Evolutionary conservation across 306 rosid genomes (phyloP).

Genomic region (Amphicarpaea edgeworthii): DNA sequence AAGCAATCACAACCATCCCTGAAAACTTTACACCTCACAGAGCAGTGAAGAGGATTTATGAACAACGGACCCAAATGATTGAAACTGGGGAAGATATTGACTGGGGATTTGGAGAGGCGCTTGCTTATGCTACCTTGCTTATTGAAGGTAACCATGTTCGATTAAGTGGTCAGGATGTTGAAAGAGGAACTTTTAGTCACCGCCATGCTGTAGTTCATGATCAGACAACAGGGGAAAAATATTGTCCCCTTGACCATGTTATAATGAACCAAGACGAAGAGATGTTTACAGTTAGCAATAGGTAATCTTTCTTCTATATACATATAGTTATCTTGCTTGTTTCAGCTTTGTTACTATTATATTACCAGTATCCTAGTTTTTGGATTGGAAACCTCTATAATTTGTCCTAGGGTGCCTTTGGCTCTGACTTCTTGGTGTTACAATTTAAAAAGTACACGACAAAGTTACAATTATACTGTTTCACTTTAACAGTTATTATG

Average conservation of each 20-base stretch:
- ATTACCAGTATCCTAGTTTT: no score
- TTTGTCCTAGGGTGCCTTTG: no score
- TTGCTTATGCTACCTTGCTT: constrained; percentile 90
- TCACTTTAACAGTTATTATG: not conserved
- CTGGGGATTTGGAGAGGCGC: constrained; percentile 97
- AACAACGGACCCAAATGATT: constrained; percentile 86
- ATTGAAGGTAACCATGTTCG: constrained; percentile 97
- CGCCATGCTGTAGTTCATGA: constrained; percentile 94
- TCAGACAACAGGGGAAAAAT: constrained; percentile 83
- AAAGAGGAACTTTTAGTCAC: constrained; percentile 98
- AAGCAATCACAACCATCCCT: constrained; percentile 85
- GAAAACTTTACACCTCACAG: constrained; percentile 85
- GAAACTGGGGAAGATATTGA: constrained; percentile 95
- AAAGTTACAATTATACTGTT: not conserved
- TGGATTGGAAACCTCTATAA: no score
- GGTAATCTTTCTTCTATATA: constrained; percentile 57
- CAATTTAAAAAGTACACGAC: not conserved
- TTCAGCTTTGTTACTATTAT: not conserved
- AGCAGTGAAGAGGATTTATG: constrained; percentile 93
- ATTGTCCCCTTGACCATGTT: constrained; percentile 90
- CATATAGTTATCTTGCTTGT: not conserved
- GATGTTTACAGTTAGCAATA: constrained; percentile 97
- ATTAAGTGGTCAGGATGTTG: constrained; percentile 97
- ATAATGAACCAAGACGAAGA: constrained; percentile 89
- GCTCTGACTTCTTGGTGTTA: no score